phyloP scores from a whole-genome alignment of 2,329 filamentous ascomycete species.

The Sporothrix sp. region DNA sequence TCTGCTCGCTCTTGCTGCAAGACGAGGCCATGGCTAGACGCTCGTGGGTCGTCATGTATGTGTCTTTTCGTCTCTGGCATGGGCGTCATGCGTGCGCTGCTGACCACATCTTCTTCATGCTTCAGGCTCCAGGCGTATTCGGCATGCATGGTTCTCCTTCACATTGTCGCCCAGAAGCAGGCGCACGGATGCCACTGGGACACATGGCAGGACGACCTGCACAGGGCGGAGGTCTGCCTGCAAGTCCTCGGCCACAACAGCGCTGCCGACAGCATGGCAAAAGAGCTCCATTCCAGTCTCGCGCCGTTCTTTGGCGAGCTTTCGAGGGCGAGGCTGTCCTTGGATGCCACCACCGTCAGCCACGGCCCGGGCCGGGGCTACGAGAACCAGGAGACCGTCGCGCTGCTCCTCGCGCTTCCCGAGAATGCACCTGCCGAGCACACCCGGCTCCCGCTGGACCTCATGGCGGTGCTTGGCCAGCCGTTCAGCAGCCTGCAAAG shows the following conservation, averaged over 20 bases:
- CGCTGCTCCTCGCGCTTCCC: slow-evolving; percentile 13
- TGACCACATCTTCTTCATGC: not conserved
- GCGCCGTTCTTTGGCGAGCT: slow-evolving; percentile 8
- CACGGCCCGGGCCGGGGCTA: not conserved
- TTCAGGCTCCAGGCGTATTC: slow-evolving; percentile 27
- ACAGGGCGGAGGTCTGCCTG: slow-evolving; percentile 21
- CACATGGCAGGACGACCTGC: slow-evolving; percentile 22
- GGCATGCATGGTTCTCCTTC: slow-evolving; percentile 24
- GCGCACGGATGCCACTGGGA: slow-evolving; percentile 20
- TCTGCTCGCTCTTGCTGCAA: slow-evolving; percentile 20
- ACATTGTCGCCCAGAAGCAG: slow-evolving; percentile 24
- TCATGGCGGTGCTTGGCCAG: slow-evolving; percentile 15
- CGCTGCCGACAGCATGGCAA: slow-evolving; percentile 6
- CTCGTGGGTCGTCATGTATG: slow-evolving; percentile 26
- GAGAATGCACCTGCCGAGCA: not conserved
- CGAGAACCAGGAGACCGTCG: not conserved
- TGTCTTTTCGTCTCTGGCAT: no score
- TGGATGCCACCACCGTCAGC: not conserved
- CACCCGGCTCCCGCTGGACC: slow-evolving; percentile 7
- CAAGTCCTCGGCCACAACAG: slow-evolving; percentile 13
- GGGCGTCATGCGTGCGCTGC: no score
- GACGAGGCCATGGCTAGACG: slow-evolving; percentile 19
- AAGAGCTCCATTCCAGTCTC: slow-evolving; percentile 14
- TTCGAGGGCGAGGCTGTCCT: not conserved
- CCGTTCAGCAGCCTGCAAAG: slow-evolving; percentile 12